Evolutionary conservation across 202 grass and related monocot genomes (phyloP).

Genomic region (Setaria italica): DNA sequence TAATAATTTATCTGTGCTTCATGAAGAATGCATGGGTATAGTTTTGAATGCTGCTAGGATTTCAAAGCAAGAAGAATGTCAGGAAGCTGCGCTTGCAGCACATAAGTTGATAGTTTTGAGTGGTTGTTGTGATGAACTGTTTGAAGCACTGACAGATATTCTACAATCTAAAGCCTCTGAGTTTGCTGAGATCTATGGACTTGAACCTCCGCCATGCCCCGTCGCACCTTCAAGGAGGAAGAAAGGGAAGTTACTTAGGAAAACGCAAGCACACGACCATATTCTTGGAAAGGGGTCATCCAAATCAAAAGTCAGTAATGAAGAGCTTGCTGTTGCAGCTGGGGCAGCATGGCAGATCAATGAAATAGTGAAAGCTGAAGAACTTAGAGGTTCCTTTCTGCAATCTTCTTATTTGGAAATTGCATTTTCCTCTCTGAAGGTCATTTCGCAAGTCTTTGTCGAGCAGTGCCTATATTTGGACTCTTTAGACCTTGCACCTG

Average conservation of each 20-base stretch:
- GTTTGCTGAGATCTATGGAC: conserved; percentile 59
- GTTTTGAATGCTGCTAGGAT: conserved; percentile 55
- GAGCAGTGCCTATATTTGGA: conserved; percentile 69
- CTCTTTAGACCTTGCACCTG: conserved; percentile 60
- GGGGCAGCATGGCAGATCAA: conserved; percentile 85
- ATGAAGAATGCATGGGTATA: conserved; percentile 74
- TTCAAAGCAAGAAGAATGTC: conserved; percentile 64
- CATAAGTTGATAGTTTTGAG: conserved; percentile 72
- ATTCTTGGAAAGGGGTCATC: conserved; percentile 52
- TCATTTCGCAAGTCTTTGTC: conserved; percentile 70
- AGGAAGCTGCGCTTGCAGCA: conserved; percentile 55
- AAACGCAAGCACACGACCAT: conserved; percentile 43
- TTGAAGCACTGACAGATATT: conserved; percentile 73
- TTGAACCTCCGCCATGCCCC: conserved; percentile 46
- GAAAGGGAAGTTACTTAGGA: conserved; percentile 63
- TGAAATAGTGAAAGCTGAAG: conserved; percentile 63
- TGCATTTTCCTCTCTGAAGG: conserved; percentile 70
- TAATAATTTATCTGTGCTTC: conserved; percentile 59
- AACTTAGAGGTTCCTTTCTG: conserved; percentile 61
- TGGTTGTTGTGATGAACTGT: conserved; percentile 74
- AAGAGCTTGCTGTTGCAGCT: conserved; percentile 64
- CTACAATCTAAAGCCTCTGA: conserved; percentile 64
- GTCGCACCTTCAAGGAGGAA: conserved; percentile 65
- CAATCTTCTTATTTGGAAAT: conserved; percentile 67
- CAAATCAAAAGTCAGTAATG: conserved; percentile 44